phyloP scores from a whole-genome alignment of 768 basidiomycete species.

The Pulveroboletus sp. region DNA sequence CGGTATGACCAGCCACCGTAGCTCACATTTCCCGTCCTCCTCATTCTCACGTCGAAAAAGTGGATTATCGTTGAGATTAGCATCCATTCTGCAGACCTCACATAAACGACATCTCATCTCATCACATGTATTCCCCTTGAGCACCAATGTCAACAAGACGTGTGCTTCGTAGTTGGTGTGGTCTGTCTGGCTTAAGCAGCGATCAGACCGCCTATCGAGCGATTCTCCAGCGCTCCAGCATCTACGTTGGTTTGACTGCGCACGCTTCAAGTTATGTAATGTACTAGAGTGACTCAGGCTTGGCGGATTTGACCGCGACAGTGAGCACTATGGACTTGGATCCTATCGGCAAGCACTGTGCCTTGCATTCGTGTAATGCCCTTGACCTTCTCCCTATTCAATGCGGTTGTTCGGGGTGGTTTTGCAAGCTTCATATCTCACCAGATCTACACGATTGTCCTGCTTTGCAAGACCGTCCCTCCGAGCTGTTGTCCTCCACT shows the following conservation, averaged over 20 bases:
- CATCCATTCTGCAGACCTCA: conserved; percentile 4
- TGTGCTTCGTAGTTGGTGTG: background rate
- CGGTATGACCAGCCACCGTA: conserved; percentile 2
- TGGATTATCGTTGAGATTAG: conserved; percentile 9
- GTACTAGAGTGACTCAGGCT: too few species aligned
- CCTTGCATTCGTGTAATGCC: conserved; percentile 50
- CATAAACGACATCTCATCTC: conserved; percentile 2
- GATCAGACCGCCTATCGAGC: too few species aligned
- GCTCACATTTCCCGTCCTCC: background rate
- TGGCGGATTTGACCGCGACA: too few species aligned
- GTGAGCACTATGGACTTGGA: conserved; percentile 37
- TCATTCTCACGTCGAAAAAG: conserved; percentile 10
- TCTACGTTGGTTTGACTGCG: too few species aligned
- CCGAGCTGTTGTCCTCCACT: conserved; percentile 6
- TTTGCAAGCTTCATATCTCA: conserved; percentile 60
- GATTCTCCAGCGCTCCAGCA: too few species aligned
- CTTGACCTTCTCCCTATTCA: conserved; percentile 76
- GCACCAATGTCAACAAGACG: background rate
- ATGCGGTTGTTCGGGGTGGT: conserved; percentile 56
- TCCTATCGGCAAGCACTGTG: conserved; percentile 61
- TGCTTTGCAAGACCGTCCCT: conserved; percentile 1
- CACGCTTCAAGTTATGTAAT: too few species aligned
- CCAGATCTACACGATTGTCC: conserved; percentile 60
- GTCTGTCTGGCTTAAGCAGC: background rate
- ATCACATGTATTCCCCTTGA: conserved; percentile 10